Base-by-base conservation (phyloP, 371 early-diverging fungal species). In the Mortierella sp. region DNA sequence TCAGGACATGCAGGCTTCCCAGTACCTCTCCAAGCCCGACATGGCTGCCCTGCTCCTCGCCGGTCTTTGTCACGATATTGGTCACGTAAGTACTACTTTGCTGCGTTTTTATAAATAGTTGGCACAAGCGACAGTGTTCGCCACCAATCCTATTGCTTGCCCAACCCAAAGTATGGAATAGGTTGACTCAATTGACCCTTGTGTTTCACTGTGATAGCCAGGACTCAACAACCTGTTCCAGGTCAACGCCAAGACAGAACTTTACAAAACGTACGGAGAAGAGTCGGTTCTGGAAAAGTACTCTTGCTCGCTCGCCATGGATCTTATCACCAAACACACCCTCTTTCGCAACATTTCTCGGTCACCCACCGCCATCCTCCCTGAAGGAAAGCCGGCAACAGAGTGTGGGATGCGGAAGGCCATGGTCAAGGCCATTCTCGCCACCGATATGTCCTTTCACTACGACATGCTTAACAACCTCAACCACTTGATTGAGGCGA, bases 391-490 rank as follows among this genome's bases (percentile, higher is more conserved):
- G 8, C 88, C 84, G 7, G 90, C 91, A 21, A 87, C 89, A 1
- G 93, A 92, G 58, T 87, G 89, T 2, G 88, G 91, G 65, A 90
- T 93, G 87, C 81, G 91, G 9, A 88, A 88, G 48, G 81, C 90
- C 54, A 91, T 95, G 68, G 85, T 90, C 44, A 90, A 93, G 44
- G 92, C 94, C 81, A 96, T 98, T 50, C 88, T 98, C 24, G 92
- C 94, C 16, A 98, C 98, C 0, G 98, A 98, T 86, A 98, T 98
- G 98, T 88, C 92, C 0, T 92, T 94, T n/a, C 98, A 97, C 79
- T 97, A 96, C 88, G 92, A 91, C 50, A 89, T 96, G 71, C 94
- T 96, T 72, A 95, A 95, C 70, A 91, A 93, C 63, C 80, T 95
- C 38, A 89, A 90, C 44, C 83, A 84, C 47, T 73, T 90, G 16